These are phyloP conservation scores for Waltiozyma sp. DNA, from an alignment of 1,139 yeast species.

Conservation along the genomic window DNA sequence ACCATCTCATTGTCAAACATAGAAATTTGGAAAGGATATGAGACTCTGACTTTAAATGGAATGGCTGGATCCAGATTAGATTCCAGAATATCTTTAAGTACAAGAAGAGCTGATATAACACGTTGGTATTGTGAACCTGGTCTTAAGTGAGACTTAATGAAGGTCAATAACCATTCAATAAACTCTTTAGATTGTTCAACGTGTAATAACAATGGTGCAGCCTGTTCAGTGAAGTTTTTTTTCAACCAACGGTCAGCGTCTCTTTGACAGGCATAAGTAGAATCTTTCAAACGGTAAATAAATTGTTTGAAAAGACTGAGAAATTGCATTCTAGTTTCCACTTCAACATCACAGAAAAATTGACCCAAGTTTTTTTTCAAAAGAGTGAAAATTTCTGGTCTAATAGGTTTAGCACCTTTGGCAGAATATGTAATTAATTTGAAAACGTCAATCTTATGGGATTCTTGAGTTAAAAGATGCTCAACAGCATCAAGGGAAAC, in stretches of 20 bases:
- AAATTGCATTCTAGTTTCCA: constrained; percentile 58
- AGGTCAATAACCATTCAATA: constrained; percentile 30
- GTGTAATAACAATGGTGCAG: constrained; percentile 18
- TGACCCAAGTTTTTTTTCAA: constrained; percentile 33
- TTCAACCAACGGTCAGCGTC: constrained; percentile 30
- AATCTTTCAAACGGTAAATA: constrained; percentile 53
- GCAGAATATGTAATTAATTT: constrained; percentile 50
- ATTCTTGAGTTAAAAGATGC: constrained; percentile 33
- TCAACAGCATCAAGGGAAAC: constrained; percentile 27
- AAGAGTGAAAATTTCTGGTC: constrained; percentile 30
- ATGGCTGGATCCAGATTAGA: constrained; percentile 37
- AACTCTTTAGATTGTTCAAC: constrained; percentile 30
- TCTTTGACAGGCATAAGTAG: constrained; percentile 44
- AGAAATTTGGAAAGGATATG: constrained; percentile 34
- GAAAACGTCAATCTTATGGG: constrained; percentile 45
- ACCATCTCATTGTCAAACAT: constrained; percentile 31
- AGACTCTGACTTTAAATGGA: constrained; percentile 30
- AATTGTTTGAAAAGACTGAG: constrained; percentile 50
- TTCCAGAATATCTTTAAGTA: constrained; percentile 38
- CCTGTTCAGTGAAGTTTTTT: constrained; percentile 27
- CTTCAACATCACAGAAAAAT: constrained; percentile 49
- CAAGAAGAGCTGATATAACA: constrained; percentile 36
- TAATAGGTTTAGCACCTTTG: constrained; percentile 49
- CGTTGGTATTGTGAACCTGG: constrained; percentile 69
- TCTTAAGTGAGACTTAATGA: constrained; percentile 32